Evolutionary conservation across 805 yeast species (phyloP), one percentile per base, ranked within the genome.

Genomic region (Ogataea nitratoaversa): DNA sequence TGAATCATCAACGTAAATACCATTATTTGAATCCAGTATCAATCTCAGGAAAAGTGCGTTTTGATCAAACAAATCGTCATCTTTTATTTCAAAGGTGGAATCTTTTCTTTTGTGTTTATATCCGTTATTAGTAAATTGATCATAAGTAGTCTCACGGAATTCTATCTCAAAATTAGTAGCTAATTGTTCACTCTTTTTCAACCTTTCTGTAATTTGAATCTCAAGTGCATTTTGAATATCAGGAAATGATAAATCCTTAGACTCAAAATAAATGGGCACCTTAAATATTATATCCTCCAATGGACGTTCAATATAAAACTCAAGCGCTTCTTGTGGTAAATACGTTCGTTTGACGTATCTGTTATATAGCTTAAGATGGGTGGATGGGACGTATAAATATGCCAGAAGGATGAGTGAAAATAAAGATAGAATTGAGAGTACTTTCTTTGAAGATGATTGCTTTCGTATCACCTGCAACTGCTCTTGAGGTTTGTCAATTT

Each of bases 141-240:
- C 44, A 11, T 33, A 38, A 4, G 30, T 32, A 4, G 46, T 57
- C n/a, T 46, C 33, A 19, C 33, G 39, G 11, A 60, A 36, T 11
- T 57, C 59, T 24, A 60, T 36, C 23, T 50, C 43, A 36, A 47
- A 50, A 22, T 48, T 41, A 11, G 47, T 40, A 3, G 48, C 37
- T 1, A 47, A 29, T 8, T 42, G 40, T 22, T 59, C 61, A 4
- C 42, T 33, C 3, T 39, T 24, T n/a, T 58, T 52, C 31, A 79
- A 42, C 33, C 72, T 60, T 13, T 65, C 61, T 43, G 72, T 66
- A 2, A 76, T 52, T 48, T 77, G 76, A 11, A 67, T 51, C 43
- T 74, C 72, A 2, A 73, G 54, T 1, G 84, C 88, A 32, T 68
- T 68, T 2, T 71, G 74, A 16, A 88, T 53, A 56, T 88, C 95